Conservation (phyloP, 495 filamentous ascomycete species). For the Aspergillus biplanus region DNA sequence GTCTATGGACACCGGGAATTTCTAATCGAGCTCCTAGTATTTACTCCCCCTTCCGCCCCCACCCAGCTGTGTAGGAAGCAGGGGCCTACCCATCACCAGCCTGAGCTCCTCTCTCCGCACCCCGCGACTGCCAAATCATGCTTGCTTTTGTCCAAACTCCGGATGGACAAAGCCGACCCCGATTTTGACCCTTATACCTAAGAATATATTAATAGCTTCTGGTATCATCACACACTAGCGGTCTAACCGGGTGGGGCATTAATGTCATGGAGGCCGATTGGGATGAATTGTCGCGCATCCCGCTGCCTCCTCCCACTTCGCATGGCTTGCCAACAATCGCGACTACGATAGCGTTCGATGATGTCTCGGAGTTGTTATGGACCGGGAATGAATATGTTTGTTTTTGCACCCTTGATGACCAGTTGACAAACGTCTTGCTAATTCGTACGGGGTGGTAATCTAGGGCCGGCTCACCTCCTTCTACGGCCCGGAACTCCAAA, state of each 20-base stretch:
- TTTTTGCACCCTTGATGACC: neutral
- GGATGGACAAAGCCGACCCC: conserved; percentile 33
- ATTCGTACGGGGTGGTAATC: conserved; percentile 12
- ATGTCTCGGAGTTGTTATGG: conserved; percentile 87
- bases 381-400: conserved; percentile 85
- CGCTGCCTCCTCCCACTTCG: conserved; percentile 66
- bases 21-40: too few species aligned
- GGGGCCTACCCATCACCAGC: conserved; percentile 21
- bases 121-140: conserved; percentile 46
- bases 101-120: conserved; percentile 47
- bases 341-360: conserved; percentile 83
- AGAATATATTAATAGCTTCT: neutral
- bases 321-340: conserved; percentile 66
- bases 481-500: conserved; percentile 77
- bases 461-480: conserved; percentile 87
- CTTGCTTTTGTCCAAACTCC: conserved; percentile 37
- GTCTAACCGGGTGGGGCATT: conserved; percentile 23
- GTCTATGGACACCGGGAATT: too few species aligned
- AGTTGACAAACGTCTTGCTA: neutral
- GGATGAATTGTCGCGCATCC: conserved; percentile 70
- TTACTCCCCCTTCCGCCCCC: too few species aligned
- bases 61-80: neutral
- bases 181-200: conserved; percentile 16
- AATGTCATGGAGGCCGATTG: conserved; percentile 53
- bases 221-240: conserved; percentile 7